Percentiles rank a stretch among this genome's conserved stretches.
These are phyloP conservation scores for Polytrichum formosum DNA, from an alignment of 225 moss, liverwort and hornwort species.

Conservation along the genomic window DNA sequence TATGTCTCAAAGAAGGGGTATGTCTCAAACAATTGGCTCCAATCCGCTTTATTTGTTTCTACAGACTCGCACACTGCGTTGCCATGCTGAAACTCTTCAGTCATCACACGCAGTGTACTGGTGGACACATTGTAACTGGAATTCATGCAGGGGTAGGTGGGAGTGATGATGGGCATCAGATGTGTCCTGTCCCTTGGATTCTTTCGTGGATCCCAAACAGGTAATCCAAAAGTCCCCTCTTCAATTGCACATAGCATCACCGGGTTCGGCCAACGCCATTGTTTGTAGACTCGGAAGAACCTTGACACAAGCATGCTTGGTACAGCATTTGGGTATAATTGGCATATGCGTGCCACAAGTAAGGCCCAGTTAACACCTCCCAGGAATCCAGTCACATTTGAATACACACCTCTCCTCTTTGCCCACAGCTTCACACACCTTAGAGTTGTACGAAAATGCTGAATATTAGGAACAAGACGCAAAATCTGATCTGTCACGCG, in stretches of 20 bases:
- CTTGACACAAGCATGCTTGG: slow-evolving; percentile 99
- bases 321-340: slow-evolving; percentile 96
- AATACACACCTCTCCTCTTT: slow-evolving; percentile 97
- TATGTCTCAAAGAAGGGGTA: slow-evolving; percentile 96
- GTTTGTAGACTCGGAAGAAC: slow-evolving; percentile 96
- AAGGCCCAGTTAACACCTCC: slow-evolving; percentile 99
- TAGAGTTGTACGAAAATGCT: slow-evolving; percentile 96
- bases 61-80: slow-evolving; percentile 83
- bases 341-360: slow-evolving; percentile 99
- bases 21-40: slow-evolving; percentile 74
- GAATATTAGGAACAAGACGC: slow-evolving; percentile 89
- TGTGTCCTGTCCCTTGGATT: slow-evolving; percentile 89
- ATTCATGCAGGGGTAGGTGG: slow-evolving; percentile 97
- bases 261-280: slow-evolving; percentile 99
- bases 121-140: slow-evolving; percentile 96
- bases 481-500: slow-evolving; percentile 95
- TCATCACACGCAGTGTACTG: slow-evolving; percentile 97
- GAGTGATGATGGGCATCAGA: slow-evolving; percentile 97
- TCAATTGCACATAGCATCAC: slow-evolving; percentile 98
- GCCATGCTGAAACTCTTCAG: slow-evolving; percentile 89
- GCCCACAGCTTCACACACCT: slow-evolving; percentile 99
- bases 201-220: slow-evolving; percentile 96
- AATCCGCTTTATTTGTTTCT: slow-evolving; percentile 62
- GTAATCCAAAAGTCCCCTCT: slow-evolving; percentile 88
- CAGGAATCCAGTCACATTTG: slow-evolving; percentile 96